Evolutionary conservation across 306 rosid species (phyloP), one percentile per base, ranked within the genome.

Genomic region (Fagus sylvatica): DNA sequence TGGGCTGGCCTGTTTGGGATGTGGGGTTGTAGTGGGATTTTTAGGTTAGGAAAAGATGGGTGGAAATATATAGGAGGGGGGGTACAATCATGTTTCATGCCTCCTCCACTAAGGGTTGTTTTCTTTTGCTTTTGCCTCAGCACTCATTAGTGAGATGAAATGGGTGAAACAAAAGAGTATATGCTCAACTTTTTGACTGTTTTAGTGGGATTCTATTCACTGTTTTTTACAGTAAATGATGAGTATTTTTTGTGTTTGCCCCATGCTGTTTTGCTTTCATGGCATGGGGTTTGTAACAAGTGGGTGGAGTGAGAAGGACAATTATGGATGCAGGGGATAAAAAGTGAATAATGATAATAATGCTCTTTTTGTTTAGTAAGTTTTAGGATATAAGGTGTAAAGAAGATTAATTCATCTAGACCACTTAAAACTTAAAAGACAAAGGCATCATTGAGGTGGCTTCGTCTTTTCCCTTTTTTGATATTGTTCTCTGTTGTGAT

Each of bases 51-150:
- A 71, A 78, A 71, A 51, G 71, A 62, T 37, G 53, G 74, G 42
- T 36, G 51, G 73, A 28, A 46, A 46, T 8, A 46, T 46, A 46
- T 60, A 22, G 13, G 46, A 46, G 49, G 17, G 51, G 53, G 32
- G 59, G 76, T 62, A 39, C 77, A 53, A 72, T 79, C 42, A 79
- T 79, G 43, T 17, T 41, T 55, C 51, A 17, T 74, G 71, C 74
- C 74, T 74, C 79, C 61, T 62, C 83, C 83, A 79, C 83, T 74
- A 67, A 67, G 8, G 69, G 33, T 79, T 28, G 69, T 32, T 74
- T 66, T 15, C 70, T 79, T 79, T 62, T 72, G 33, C 54, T 69
- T 68, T 67, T 68, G 65, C 71, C 22, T 42, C 2, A 7, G 40
- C 71, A 55, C 72, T 73, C 65, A 79, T 66, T 65, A 33, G 61